A percentile compares a stretch with the other conserved stretches of the same genome.
Evolutionary conservation across 345 rosid species (phyloP).

Genomic region (Draba incana): DNA sequence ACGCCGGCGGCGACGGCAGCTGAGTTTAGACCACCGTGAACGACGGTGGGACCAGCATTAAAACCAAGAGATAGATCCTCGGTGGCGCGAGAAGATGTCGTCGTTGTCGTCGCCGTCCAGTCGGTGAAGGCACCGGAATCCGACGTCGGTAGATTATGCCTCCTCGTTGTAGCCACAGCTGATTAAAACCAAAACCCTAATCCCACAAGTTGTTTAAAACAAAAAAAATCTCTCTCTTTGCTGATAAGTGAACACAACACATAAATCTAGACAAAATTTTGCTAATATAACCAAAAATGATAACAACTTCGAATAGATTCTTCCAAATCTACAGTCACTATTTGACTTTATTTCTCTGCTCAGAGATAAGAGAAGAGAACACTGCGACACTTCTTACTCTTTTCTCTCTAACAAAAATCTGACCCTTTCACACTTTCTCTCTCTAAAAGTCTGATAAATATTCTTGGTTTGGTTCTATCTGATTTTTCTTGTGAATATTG

Average conservation of each 20-base stretch:
- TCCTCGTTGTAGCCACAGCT: constrained; percentile 95
- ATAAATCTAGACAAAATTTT: not conserved
- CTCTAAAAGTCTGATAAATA: constrained; percentile 19
- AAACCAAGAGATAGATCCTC: constrained; percentile 98
- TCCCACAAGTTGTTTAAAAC: constrained; percentile 2
- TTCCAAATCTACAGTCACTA: constrained; percentile 27
- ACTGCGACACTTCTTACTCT: constrained; percentile 22
- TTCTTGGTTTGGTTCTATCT: constrained; percentile 7
- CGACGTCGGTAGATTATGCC: constrained; percentile 62
- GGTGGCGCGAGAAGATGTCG: constrained; percentile 64
- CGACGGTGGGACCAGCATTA: constrained; percentile 71
- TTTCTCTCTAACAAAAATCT: constrained; percentile 24
- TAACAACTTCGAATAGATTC: constrained; percentile 1
- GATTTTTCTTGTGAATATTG: constrained; percentile 2
- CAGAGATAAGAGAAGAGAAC: constrained; percentile 17
- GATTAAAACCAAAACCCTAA: constrained; percentile 47
- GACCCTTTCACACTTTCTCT: constrained; percentile 8
- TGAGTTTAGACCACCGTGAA: constrained; percentile 42
- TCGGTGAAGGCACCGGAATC: constrained; percentile 96
- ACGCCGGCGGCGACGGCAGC: constrained; percentile 47
- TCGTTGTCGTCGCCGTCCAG: constrained; percentile 63
- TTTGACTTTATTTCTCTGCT: constrained; percentile 23
- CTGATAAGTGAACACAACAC: constrained; percentile 1
- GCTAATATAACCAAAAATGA: constrained; percentile 4
- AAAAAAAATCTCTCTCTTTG: not conserved